Base-by-base conservation (phyloP, 2,329 filamentous ascomycete species). In the Juglanconis oblonga region DNA sequence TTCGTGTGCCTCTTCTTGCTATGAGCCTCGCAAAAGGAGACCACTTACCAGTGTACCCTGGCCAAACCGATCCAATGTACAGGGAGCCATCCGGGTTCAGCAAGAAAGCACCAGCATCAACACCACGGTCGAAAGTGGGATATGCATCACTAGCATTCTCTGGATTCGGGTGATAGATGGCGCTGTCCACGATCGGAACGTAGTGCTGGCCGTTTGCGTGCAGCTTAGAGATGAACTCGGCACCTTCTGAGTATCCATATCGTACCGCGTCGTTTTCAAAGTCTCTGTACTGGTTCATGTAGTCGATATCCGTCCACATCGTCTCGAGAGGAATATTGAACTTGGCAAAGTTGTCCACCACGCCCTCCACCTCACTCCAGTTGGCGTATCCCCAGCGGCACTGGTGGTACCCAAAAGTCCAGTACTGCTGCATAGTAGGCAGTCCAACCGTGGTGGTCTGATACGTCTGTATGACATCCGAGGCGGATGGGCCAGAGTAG, bases 351-450 rank as follows among this genome's bases (percentile, higher is more conserved):
- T 85, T 87, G 62, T 84, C 82, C 5, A 91, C 81, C 1, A 91
- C 87, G 53, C 86, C 82, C 64, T 88, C 81, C 3, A 91, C 69
- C 33, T 85, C 79, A 1, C 84, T 82, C 85, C 88, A 92, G 67
- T 90, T 91, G 44, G 81, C 76, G 70, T 95, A 95, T 1, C 91
- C 91, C 87, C 91, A 95, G 61, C 90, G 82, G 67, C 90, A 94
- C 70, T 96, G 91, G 65, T 96, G 91, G 70, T 83, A 94, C 0
- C 92, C 92, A 62, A 96, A 85, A 0, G 87, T 86, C 80, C 86
- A 94, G 75, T 95, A 95, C 65, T 90, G 87, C 69, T 93, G 88
- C 85, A 94, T 87, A 0, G 87, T 87, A 1, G 91, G 90, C 5
- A 90, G 76, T 0, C 91, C 90, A 55, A 88, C 78, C 1, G 87